These are phyloP conservation scores for Cyclostephanos invisitatus DNA, from an alignment of 108 stramenopile species.

Conservation along the genomic window DNA sequence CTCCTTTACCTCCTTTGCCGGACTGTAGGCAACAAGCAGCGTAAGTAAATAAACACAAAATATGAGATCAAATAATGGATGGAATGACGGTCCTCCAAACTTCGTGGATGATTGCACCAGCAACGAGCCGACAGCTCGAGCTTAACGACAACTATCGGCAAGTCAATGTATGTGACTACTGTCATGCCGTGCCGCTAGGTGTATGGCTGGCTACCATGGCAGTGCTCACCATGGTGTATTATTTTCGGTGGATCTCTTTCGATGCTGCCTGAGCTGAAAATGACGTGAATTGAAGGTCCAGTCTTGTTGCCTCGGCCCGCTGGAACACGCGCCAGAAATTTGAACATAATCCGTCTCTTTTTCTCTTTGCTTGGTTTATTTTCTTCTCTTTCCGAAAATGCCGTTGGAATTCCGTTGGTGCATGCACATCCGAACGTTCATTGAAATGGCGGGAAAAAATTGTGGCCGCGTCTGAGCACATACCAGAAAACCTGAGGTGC, in stretches of 20 bases:
- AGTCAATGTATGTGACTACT: background rate
- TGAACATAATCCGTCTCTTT: background rate
- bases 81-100: background rate
- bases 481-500: too few species aligned
- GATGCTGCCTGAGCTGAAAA: background rate
- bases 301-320: too few species aligned
- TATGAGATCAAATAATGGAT: conserved; percentile 9
- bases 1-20: conserved; percentile 97
- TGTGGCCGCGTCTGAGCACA: too few species aligned
- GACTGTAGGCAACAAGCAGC: conserved; percentile 48
- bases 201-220: background rate
- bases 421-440: too few species aligned
- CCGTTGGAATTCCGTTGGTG: too few species aligned
- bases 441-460: too few species aligned
- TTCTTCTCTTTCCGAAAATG: background rate
- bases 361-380: background rate
- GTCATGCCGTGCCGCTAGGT: background rate
- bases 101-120: background rate
- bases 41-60: conserved; percentile 1
- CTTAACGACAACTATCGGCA: background rate
- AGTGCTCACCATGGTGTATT: conserved; percentile 6
- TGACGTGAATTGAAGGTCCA: background rate
- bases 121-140: background rate
- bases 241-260: background rate
- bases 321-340: conserved; percentile 7